Base-by-base conservation (phyloP, 2,329 filamentous ascomycete species). In the Cladosporium sphaerospermum region DNA sequence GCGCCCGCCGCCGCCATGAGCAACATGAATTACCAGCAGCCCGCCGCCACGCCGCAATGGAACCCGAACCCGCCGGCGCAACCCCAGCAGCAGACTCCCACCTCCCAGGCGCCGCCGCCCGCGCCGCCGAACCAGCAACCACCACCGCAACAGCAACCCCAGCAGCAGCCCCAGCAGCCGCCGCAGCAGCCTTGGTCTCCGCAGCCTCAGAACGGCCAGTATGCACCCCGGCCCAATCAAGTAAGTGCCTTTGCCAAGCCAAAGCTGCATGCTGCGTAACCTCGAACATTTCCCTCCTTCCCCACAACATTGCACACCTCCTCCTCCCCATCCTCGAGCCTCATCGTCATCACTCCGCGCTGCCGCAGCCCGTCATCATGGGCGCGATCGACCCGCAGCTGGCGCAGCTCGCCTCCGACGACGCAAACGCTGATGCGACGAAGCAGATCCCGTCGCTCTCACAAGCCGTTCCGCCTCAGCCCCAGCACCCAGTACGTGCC, bases 381-480 rank as follows among this genome's bases (percentile, higher is more conserved):
- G 58, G 57, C 52, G 50, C 54, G 33, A 66, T 67, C 53, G 65
- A 67, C 60, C 65, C 65, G 33, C 61, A 64, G 13, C 61, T 67
- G 41, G 50, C 43, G 36, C 48, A 51, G 48, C 44, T 47, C 43
- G 54, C 62, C 9, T 42, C 57, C 13, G 61, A 59, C 19, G 51
- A 54, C 52, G 54, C 62, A 64, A 59, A 65, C 55, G 49, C 61
- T 51, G 56, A 60, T 57, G 55, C 50, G 43, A 46, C 57, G 28
- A 60, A 64, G 51, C 64, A 69, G 66, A 66, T 69, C 45, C 63
- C 66, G 31, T 63, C 65, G 36, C 63, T 67, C 57, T 63, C 65
- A 18, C 65, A 68, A 59, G 60, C 64, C 44, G 54, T 61, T 23
- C 62, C 64, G 42, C 61, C 61, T 47, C 71, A 69, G 39, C 43